Base-by-base conservation (phyloP, 192 early-diverging fungal species). In the Coemansia sp. region DNA sequence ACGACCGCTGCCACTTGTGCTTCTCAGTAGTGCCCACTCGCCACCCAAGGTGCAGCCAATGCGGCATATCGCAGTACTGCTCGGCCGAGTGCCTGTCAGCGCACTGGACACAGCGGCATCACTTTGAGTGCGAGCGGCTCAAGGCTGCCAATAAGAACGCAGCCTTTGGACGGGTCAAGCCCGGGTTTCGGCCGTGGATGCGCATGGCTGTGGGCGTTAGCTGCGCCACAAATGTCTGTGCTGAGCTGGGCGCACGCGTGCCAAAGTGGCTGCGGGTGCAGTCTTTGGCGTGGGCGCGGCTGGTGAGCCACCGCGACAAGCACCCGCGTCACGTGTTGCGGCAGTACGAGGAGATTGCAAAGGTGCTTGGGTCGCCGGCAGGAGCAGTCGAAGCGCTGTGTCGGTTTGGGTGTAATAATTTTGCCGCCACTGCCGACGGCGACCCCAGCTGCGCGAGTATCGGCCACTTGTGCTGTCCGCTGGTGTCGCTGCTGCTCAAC, bases 401-500 rank as follows among this genome's bases (percentile, higher is more conserved):
- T 27, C 66, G 63, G 15, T 75, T 75, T n/a, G 67, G 61, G 61
- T 63, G 61, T 40, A 63, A 63, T 40, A 63, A 63, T 18, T 63
- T 63, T 63, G 79, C n/a, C 75, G 83, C 70, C 77, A 80, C 65
- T 78, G 72, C 71, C 1, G 69, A 73, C 3, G 43, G 65, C 54
- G 78, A 85, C 10, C 62, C 67, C n/a, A 41, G 54, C 2, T 49
- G 46, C 22, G 43, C 60, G 10, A 15, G 33, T 2, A 60, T 60
- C 31, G 80, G 80, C 3, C 70, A 76, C 16, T 38, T 85, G 49
- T 79, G 78, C 47, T 77, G 78, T 41, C 83, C 83, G 31, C 40
- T 85, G 47, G 67, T 68, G 0, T 77, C 83, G 0, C 41, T 80
- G 40, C 57, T 80, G 67, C 66, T 85, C 60, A 85, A 85, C 73